Base-by-base conservation (phyloP, 108 stramenopile species). In the Ochromonas danica region DNA sequence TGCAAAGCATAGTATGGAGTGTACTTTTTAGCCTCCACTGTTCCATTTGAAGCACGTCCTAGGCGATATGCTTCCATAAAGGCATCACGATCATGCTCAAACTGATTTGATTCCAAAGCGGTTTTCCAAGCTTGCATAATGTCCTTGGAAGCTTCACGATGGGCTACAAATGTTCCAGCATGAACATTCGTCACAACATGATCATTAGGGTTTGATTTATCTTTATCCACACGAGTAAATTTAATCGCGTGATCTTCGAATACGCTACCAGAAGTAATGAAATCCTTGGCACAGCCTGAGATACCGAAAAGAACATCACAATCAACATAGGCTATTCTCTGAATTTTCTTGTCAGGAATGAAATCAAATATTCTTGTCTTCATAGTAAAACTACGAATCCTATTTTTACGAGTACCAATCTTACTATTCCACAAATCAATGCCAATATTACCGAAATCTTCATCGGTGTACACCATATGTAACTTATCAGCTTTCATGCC, bases 311-410 rank as follows among this genome's bases (percentile, higher is more conserved):
- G 6, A 36, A 67, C 35, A 36, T 67, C 31, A 36, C 63, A 67
- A 67, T 67, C 63, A 36, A 67, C 63, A 67, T 67, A 67, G 3
- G 63, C 63, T 3, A 67, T 67, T 36, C 10, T 22, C 3, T 67
- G 17, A 31, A 67, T 67, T 6, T 22, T 31, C 63, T 6, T 6
- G 25, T 67, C 63, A 67, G 3, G 6, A 36, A 67, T 33, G 10
- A 67, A 67, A 14, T 67, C 63, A 33, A 67, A 67, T 28, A 67
- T 6, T 67, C 35, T 67, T 10, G 63, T 67, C 25, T 67, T 67
- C 63, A 67, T 67, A 31, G 3, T 22, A 28, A 33, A 22, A 6
- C 3, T 14, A 31, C 31, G 17, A 14, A 67, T 25, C 6, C 63
- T 3, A 36, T 28, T 36, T 36, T 3, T 31, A 36, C 63, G 63